Conservation (phyloP, 2,329 filamentous ascomycete genomes). For the Ramularia collo-cygni region DNA sequence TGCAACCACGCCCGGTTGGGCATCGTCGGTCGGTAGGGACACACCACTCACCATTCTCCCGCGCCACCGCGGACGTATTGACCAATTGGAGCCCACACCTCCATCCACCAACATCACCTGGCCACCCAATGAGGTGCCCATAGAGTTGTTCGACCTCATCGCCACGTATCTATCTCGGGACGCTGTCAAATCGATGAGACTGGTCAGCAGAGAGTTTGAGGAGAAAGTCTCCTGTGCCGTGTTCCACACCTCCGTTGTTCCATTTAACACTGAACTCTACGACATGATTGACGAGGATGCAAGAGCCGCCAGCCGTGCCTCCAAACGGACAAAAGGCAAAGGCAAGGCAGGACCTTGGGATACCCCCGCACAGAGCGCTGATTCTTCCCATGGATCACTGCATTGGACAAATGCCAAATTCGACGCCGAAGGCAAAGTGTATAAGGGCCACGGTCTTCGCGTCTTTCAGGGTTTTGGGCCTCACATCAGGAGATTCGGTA, state of each 20-base stretch:
- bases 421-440: slow-evolving; percentile 35
- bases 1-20: neutral
- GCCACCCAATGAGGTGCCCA: slow-evolving; percentile 43
- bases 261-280: slow-evolving; percentile 59
- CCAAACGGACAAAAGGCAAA: neutral
- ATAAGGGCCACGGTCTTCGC: slow-evolving; percentile 53
- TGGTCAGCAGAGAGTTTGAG: slow-evolving; percentile 59
- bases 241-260: slow-evolving; percentile 58
- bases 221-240: slow-evolving; percentile 50
- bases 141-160: slow-evolving; percentile 57
- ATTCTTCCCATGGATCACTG: slow-evolving; percentile 15
- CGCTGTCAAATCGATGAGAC: slow-evolving; percentile 54
- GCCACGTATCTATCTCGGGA: slow-evolving; percentile 49
- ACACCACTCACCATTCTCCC: slow-evolving; percentile 12
- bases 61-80: slow-evolving; percentile 14
- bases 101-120: slow-evolving; percentile 24
- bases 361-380: slow-evolving; percentile 15
- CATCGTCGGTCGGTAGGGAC: slow-evolving; percentile 4
- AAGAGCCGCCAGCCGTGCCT: slow-evolving; percentile 12
- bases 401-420: slow-evolving; percentile 37
- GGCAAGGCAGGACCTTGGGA: slow-evolving; percentile 14
- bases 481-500: slow-evolving; percentile 57
- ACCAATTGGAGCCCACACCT: neutral
- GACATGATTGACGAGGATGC: slow-evolving; percentile 41
- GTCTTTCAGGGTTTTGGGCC: slow-evolving; percentile 56